Base-by-base conservation (phyloP, 2,329 filamentous ascomycete genomes). In the Xenoacremonium recifei region DNA sequence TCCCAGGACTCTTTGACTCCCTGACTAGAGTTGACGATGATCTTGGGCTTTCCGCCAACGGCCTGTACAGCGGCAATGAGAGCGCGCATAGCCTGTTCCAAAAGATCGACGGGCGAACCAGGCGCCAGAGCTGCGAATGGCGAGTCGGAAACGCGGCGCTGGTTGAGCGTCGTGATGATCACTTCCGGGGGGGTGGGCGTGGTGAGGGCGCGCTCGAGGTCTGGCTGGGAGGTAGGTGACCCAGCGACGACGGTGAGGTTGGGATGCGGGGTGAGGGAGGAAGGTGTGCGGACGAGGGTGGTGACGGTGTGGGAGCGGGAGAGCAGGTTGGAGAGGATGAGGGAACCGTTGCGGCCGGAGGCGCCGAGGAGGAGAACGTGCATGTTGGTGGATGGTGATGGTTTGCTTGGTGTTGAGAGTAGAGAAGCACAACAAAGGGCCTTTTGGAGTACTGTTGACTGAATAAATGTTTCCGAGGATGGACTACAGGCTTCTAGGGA, bases 11-110 rank as follows among this genome's bases (percentile, higher is more conserved):
- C 57, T 0, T 70, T 73, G 1, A 71, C 67, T 10, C 77, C 77
- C 45, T 74, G 70, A 2, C 72, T 69, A 11, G 71, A 75, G 58
- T 80, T 68, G 35, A 75, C 62, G 19, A 79, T 64, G 3, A 78
- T 50, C 38, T 73, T 76, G 35, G 47, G 37, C 4, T 55, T 60
- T 1, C 58, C 46, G 11, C 70, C 48, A 3, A 68, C 49, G 33
- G 69, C 66, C 17, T 54, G 55, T 13, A 68, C 62, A 13, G 66
- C 62, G 41, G 71, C 65, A 2, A 57, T 2, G 6, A 57, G 39
- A 15, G 23, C 34, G 12, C 25, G n/a, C 29, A 36, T 30, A 10
- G 32, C 39, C 18, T 17, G 13, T 17, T 68, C 66, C 64, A 80
- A 72, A n/a, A 79, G 59, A 3, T 68, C 62, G 1, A 63, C 62